phyloP scores from a whole-genome alignment of 192 early-diverging fungal species.

The Spizellomyces sp. region DNA sequence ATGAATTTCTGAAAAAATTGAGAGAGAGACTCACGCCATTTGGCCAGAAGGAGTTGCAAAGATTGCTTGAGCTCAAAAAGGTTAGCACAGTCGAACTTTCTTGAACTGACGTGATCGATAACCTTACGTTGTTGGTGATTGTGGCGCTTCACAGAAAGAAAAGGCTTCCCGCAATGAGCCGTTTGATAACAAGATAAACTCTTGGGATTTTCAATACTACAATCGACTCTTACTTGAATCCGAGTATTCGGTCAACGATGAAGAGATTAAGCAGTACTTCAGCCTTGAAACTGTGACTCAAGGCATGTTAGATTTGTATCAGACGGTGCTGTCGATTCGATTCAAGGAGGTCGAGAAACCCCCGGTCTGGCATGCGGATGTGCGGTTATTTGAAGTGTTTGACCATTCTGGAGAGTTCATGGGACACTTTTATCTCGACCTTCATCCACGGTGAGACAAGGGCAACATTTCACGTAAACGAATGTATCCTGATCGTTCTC shows the following conservation, averaged over 20 bases:
- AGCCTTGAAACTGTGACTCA: constrained; percentile 63
- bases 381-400: constrained; percentile 66
- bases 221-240: constrained; percentile 70
- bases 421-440: constrained; percentile 77
- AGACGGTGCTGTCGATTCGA: constrained; percentile 68
- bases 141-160: constrained; percentile 26
- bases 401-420: constrained; percentile 49
- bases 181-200: constrained; percentile 64
- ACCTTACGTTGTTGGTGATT: neutral
- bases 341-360: constrained; percentile 66
- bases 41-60: constrained; percentile 60
- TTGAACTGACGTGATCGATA: too few relatives aligned
- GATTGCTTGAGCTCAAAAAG: constrained; percentile 66
- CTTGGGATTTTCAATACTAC: constrained; percentile 77
- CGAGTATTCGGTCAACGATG: constrained; percentile 74
- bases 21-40: constrained; percentile 57
- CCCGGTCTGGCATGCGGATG: constrained; percentile 79
- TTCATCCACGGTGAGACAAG: constrained; percentile 56
- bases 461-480: constrained; percentile 9
- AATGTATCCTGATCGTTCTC: constrained; percentile 10
- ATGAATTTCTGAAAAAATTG: constrained; percentile 67
- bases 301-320: constrained; percentile 76
- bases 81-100: constrained; percentile 4
- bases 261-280: constrained; percentile 81
- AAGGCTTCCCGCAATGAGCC: constrained; percentile 31